Evolutionary conservation across 371 early-diverging fungal genomes (phyloP).

Genomic region (Batrachochytrium dendrobatidis): DNA sequence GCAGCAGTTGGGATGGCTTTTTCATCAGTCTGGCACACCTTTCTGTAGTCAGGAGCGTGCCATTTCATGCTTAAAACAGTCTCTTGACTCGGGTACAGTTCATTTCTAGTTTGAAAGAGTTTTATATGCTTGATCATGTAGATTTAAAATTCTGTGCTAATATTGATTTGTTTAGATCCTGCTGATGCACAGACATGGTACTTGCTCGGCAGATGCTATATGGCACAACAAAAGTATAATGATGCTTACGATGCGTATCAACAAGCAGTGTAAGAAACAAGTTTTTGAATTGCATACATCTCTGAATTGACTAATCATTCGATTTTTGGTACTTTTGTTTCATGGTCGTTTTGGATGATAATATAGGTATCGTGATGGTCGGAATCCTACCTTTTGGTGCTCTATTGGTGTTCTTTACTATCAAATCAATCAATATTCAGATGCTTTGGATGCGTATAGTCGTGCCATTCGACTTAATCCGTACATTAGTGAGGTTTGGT

Average conservation of each 20-base stretch:
- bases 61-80: slow-evolving; percentile 70
- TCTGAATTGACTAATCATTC: not conserved
- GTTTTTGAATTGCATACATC: not conserved
- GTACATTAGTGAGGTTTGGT: slow-evolving; percentile 94
- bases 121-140: not conserved
- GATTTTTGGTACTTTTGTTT: too few relatives aligned
- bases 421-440: slow-evolving; percentile 84
- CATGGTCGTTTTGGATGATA: not conserved
- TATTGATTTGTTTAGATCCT: not conserved
- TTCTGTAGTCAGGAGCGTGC: slow-evolving; percentile 81
- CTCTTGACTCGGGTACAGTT: slow-evolving; percentile 63
- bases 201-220: slow-evolving; percentile 90
- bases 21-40: slow-evolving; percentile 69
- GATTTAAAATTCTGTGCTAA: not conserved
- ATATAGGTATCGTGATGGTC: slow-evolving; percentile 74
- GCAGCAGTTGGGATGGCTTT: slow-evolving; percentile 95
- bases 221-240: slow-evolving; percentile 90
- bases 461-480: slow-evolving; percentile 92
- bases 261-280: slow-evolving; percentile 86
- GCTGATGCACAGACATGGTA: slow-evolving; percentile 83
- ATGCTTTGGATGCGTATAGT: slow-evolving; percentile 95
- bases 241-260: slow-evolving; percentile 97
- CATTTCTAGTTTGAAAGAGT: not conserved
- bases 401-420: slow-evolving; percentile 97
- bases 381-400: slow-evolving; percentile 97